Evolutionary conservation across 495 filamentous ascomycete species (phyloP).

Genomic region (Mycothermus thermophilus): DNA sequence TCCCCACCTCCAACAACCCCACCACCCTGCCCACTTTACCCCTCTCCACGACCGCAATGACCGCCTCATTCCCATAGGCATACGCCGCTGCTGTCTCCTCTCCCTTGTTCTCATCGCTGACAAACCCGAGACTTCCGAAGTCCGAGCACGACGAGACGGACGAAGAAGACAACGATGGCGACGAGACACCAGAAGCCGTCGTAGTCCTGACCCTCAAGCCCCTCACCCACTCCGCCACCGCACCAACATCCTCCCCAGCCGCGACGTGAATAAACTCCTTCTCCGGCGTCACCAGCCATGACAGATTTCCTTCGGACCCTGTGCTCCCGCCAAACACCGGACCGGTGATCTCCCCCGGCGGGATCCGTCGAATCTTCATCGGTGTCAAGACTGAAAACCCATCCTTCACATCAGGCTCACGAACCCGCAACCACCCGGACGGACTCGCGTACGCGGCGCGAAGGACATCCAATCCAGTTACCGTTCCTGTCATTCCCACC

Average conservation of each 20-base stretch:
- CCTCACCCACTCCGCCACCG: conserved; percentile 29
- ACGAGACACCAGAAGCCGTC: no score
- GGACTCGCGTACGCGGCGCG: conserved; percentile 31
- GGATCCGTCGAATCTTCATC: conserved; percentile 23
- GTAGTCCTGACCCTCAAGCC: conserved; percentile 16
- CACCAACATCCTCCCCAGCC: conserved; percentile 24
- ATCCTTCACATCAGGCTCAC: no score
- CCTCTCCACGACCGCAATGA: conserved; percentile 31
- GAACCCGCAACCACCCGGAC: conserved; percentile 33
- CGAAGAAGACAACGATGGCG: no score
- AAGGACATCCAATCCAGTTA: conserved; percentile 31
- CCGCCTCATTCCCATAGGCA: conserved; percentile 26
- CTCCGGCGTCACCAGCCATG: conserved; percentile 23
- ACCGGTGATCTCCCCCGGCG: conserved; percentile 19
- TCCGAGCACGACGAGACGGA: no score
- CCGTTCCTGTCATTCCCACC: background rate
- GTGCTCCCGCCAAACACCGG: conserved; percentile 7
- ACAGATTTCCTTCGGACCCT: no score
- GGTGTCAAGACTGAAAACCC: conserved; percentile 35
- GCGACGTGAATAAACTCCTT: conserved; percentile 33
- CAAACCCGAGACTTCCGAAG: no score
- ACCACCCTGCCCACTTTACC: conserved; percentile 27
- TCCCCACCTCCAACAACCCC: conserved; percentile 32
- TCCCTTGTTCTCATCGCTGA: no score
- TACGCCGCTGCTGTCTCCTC: conserved; percentile 8